Conservation (phyloP, 139 green algal species). For the Bryopsis sp. region DNA sequence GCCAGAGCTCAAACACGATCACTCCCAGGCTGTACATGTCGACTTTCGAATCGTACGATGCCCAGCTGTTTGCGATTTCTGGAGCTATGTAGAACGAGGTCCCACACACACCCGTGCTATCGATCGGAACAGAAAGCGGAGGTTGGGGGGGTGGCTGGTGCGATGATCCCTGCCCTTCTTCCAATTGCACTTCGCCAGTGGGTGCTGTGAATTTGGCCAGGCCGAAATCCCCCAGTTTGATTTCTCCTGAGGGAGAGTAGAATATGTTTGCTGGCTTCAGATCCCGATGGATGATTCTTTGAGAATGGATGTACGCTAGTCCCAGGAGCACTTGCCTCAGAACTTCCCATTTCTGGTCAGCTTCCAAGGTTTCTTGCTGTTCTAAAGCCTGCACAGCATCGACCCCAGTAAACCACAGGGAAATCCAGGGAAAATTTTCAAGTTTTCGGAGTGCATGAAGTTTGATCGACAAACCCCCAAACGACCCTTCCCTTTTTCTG, state of each 20-base stretch:
- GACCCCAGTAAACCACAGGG: too few species aligned
- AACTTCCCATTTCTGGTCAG: constrained; percentile 62
- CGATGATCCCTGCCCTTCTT: neutral
- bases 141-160: neutral
- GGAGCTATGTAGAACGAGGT: constrained; percentile 73
- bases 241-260: constrained; percentile 55
- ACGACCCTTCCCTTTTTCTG: too few species aligned
- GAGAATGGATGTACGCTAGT: constrained; percentile 61
- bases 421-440: too few species aligned
- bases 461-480: too few species aligned
- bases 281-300: constrained; percentile 78
- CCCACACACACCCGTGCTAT: constrained; percentile 56
- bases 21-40: constrained; percentile 83
- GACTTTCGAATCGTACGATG: constrained; percentile 28
- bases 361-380: constrained; percentile 30
- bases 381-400: neutral
- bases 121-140: constrained; percentile 19
- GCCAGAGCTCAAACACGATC: constrained; percentile 83
- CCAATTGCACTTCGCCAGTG: neutral
- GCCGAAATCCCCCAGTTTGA: constrained; percentile 85
- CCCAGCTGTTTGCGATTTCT: constrained; percentile 63
- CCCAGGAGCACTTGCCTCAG: constrained; percentile 70
- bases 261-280: constrained; percentile 78
- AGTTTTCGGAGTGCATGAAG: too few species aligned
- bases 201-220: constrained; percentile 47